Conservation (phyloP, 1,139 yeast species). For the Protomyces inouyei region DNA sequence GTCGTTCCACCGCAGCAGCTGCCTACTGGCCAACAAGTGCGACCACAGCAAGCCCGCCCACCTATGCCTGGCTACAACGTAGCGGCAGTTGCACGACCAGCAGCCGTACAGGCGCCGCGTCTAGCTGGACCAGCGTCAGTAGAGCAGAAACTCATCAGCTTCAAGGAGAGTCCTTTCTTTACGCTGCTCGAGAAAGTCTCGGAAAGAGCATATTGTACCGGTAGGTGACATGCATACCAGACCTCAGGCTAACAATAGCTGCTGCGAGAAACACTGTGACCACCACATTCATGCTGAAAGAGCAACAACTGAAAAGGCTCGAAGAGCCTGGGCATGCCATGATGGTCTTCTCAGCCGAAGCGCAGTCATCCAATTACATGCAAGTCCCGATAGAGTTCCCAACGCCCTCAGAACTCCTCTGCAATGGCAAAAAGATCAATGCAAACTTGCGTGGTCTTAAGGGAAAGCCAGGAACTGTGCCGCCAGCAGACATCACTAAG, state of each 20-base stretch:
- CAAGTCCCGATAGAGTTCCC: constrained; percentile 36
- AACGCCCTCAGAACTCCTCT: constrained; percentile 34
- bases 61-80: too few species aligned
- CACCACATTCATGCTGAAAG: constrained; percentile 2
- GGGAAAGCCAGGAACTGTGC: constrained; percentile 42
- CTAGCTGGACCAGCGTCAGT: too few species aligned
- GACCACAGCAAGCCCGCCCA: too few species aligned
- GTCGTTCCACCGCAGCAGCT: too few species aligned
- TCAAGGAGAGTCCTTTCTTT: constrained; percentile 39
- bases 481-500: constrained; percentile 42
- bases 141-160: constrained; percentile 19
- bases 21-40: too few species aligned
- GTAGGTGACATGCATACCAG: neutral
- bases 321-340: neutral
- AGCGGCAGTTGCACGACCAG: too few species aligned
- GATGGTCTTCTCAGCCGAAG: neutral
- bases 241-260: neutral
- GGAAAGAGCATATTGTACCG: constrained; percentile 9
- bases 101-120: too few species aligned
- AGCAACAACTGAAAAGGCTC: neutral
- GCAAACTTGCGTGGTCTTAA: constrained; percentile 41
- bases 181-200: constrained; percentile 32
- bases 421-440: constrained; percentile 34
- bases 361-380: neutral
- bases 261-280: constrained; percentile 16